Base-by-base conservation (phyloP, 192 early-diverging fungal species). In the Linnemannia schmuckeri region DNA sequence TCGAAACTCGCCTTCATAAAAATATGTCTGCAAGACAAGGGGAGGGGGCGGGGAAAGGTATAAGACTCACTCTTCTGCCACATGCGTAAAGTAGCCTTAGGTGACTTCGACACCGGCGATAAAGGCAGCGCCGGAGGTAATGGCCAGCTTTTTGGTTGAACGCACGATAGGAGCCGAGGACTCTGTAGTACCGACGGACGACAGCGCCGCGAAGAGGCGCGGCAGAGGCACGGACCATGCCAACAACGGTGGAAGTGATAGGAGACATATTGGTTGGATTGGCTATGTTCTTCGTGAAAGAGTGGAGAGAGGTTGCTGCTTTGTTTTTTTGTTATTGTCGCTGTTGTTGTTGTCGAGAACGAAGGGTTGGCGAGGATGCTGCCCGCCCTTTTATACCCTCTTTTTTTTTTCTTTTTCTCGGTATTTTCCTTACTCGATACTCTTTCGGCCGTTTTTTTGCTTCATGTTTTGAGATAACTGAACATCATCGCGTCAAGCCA, bases 71-170 rank as follows among this genome's bases (percentile, higher is more conserved):
- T 63, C 41, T 66, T 76, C 22, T 57, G 55, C 0, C 55, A n/a
- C 55, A 57, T 63, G 70, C 2, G 76, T 78, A 44, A 84, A 84
- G 66, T 84, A 84, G 38, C 77, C 82, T 18, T 79, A 84, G 66
- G 82, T 84, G 76, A 79, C 72, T 76, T 84, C 82, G 24, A 66
- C 77, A 12, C 82, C 82, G 1, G 70, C 63, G 24, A 71, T 49
- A 38, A 66, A 57, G 1, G 77, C 70, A 6, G 79, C 72, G 9
- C 33, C 72, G 2, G 77, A 74, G 47, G 73, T 77, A n/a, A 75
- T 70, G 38, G 73, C 77, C 22, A 84, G 33, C 27, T 49, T 38
- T 18, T 79, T 42, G 37, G 42, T 84, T 6, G 82, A 79, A 41
- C 79, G 82, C 42, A 37, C 12, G 33, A 61, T 12, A 27, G 55